Base-by-base conservation (phyloP, 805 yeast genomes). In the Lachancea dasiensis region DNA sequence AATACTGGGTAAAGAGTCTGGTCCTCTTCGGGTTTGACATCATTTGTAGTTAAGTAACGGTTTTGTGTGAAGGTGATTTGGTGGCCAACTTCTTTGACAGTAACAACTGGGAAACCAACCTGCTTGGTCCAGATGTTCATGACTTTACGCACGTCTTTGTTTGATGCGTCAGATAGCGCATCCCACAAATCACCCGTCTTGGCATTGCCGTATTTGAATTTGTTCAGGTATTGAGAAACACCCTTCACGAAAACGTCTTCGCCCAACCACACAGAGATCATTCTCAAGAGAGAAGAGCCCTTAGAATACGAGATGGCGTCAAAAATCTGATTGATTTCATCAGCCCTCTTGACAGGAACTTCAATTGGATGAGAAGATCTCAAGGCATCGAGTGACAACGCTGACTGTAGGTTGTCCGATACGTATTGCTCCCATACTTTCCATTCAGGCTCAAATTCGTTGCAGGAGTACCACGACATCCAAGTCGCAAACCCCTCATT, bases 401-500 rank as follows among this genome's bases (percentile, higher is more conserved):
- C 94, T 47, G 72, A 70, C 63, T 82, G 90, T 54, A 83, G 74
- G 46, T 81, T 73, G 51, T 79, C 89, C 13, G 83, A 71, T 26
- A 86, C 92, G 54, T 84, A 86, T 36, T 78, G 75, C 61, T 85
- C 84, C 85, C 86, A 84, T 26, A 84, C 90, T 54, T 81, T 80
- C 90, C 92, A 84, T 46, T 82, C 86, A 20, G 92, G 92, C 61
- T 74, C 77, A 54, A 82, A 72, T 31, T 77, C 63, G 63, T 83
- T 79, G 60, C 86, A 79, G 7, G 89, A 81, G 56, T 75, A 80
- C 87, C 90, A 84, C 4, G 90, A 83, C 81, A 81, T 82, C 86
- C 90, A 84, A 38, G 94, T 84, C 34, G 95, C 95, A 51, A 84
- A 85, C 31, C 92, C 90, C 84, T 85, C 43, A 55, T 85, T 85